A percentile compares a stretch with the other conserved stretches of the same genome.
Conservation (phyloP, 768 basidiomycete genomes). For the Boletus huronensis region DNA sequence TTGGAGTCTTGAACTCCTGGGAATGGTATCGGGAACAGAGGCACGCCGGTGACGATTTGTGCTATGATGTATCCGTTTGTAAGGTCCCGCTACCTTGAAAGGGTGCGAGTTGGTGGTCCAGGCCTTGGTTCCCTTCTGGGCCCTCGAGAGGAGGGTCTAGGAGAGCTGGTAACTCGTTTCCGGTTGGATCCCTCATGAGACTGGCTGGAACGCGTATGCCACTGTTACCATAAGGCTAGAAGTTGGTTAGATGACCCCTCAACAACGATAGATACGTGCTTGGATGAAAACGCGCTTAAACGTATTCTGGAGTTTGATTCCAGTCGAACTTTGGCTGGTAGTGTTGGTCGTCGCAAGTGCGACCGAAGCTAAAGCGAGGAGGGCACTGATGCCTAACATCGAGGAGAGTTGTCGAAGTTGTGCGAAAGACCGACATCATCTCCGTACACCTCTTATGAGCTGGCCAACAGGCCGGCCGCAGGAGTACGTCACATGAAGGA, state of each 20-base stretch:
- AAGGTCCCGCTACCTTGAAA: not conserved
- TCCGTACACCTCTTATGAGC: not conserved
- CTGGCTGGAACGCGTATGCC: not conserved
- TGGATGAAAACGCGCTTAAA: slow-evolving; percentile 30
- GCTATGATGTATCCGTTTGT: not conserved
- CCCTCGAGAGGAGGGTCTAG: not conserved
- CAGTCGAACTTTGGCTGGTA: slow-evolving; percentile 25
- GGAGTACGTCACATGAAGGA: not conserved
- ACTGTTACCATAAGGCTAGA: not conserved
- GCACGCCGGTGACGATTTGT: not conserved
- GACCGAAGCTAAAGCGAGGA: not conserved
- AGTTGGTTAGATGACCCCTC: not conserved
- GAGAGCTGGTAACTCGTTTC: not conserved
- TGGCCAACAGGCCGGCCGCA: not conserved
- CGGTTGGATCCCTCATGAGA: not conserved
- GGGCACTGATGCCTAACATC: not conserved
- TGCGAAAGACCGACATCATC: not conserved
- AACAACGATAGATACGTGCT: not conserved
- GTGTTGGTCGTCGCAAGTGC: slow-evolving; percentile 9
- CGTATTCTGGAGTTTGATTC: slow-evolving; percentile 35
- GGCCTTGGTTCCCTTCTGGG: not conserved
- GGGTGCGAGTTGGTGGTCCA: not conserved
- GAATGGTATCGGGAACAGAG: slow-evolving; percentile 25
- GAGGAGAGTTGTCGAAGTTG: not conserved
- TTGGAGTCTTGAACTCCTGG: slow-evolving; percentile 12